Evolutionary conservation across 2,329 filamentous ascomycete species (phyloP).

Genomic region (Drechslerella dactyloides): DNA sequence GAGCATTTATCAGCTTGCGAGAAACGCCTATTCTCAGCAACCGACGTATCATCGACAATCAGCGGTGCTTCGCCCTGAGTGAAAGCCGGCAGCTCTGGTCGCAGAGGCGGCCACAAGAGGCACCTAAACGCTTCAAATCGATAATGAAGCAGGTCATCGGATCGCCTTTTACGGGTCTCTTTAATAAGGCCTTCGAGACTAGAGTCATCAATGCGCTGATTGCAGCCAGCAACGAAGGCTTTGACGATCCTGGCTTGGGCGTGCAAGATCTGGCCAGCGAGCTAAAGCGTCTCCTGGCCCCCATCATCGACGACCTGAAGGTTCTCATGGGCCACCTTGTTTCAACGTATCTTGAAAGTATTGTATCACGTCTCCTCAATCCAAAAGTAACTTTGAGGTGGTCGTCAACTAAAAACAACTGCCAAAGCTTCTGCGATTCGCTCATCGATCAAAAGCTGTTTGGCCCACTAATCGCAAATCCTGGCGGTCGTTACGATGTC

Average conservation of each 20-base stretch:
- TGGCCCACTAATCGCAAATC: slow-evolving; percentile 54
- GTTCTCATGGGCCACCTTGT: slow-evolving; percentile 53
- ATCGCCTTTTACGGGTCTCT: slow-evolving; percentile 56
- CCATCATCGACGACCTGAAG: slow-evolving; percentile 53
- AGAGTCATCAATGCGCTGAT: slow-evolving; percentile 56
- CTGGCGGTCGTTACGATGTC: neutral
- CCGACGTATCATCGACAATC: neutral
- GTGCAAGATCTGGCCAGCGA: neutral
- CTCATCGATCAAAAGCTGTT: slow-evolving; percentile 57
- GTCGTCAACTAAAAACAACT: slow-evolving; percentile 58
- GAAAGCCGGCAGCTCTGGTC: slow-evolving; percentile 42
- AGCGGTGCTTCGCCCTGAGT: slow-evolving; percentile 9
- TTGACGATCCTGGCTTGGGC: slow-evolving; percentile 39
- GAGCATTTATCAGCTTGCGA: slow-evolving; percentile 40
- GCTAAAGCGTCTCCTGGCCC: slow-evolving; percentile 19
- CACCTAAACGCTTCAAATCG: slow-evolving; percentile 57
- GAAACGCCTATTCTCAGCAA: neutral
- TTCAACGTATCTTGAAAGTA: slow-evolving; percentile 56
- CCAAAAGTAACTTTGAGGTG: slow-evolving; percentile 56
- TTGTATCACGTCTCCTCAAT: slow-evolving; percentile 55
- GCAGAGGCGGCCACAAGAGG: neutral
- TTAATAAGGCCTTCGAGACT: slow-evolving; percentile 43
- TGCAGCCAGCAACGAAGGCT: slow-evolving; percentile 51
- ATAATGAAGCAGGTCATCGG: slow-evolving; percentile 60
- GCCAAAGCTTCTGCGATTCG: slow-evolving; percentile 58